Evolutionary conservation across 2,329 filamentous ascomycete genomes (phyloP).

Genomic region (Hymenoscyphus fructigenus): DNA sequence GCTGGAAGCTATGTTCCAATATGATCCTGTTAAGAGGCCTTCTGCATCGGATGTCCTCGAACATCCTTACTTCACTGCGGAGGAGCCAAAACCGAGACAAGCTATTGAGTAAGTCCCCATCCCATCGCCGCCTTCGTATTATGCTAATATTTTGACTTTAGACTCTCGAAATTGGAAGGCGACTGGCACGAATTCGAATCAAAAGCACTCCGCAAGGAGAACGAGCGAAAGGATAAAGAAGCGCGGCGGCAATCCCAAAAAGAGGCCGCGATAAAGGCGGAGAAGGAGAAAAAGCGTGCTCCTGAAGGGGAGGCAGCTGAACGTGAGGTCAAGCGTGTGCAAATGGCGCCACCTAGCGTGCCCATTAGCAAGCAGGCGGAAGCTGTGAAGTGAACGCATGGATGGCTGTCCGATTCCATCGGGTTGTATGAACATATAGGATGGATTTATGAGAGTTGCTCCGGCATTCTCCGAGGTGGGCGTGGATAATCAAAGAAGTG

Average conservation of each 20-base stretch:
- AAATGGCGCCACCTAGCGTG: slow-evolving; percentile 25
- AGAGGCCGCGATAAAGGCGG: slow-evolving; percentile 30
- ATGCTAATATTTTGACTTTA: slow-evolving; percentile 2
- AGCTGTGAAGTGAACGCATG: slow-evolving; percentile 9
- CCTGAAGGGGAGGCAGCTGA: slow-evolving; percentile 27
- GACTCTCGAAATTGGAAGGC: slow-evolving; percentile 76
- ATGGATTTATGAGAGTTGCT: neutral
- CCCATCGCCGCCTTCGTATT: neutral
- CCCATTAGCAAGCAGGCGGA: slow-evolving; percentile 13
- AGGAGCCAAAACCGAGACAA: slow-evolving; percentile 75
- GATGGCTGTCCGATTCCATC: neutral
- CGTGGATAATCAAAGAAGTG: too few species aligned
- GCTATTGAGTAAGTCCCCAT: slow-evolving; percentile 69
- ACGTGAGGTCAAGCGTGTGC: slow-evolving; percentile 32
- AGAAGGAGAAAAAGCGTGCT: slow-evolving; percentile 34
- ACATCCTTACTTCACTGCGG: slow-evolving; percentile 83
- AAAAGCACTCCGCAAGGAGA: slow-evolving; percentile 89
- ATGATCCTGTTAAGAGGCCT: slow-evolving; percentile 81
- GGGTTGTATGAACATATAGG: neutral
- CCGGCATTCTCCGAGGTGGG: too few species aligned
- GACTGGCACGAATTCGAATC: slow-evolving; percentile 99
- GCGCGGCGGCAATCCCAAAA: slow-evolving; percentile 34
- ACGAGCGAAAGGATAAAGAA: slow-evolving; percentile 61
- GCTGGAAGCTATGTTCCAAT: slow-evolving; percentile 80
- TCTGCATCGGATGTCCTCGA: slow-evolving; percentile 80